phyloP scores from a whole-genome alignment of 768 basidiomycete genomes.

The Pisolithus microcarpus region DNA sequence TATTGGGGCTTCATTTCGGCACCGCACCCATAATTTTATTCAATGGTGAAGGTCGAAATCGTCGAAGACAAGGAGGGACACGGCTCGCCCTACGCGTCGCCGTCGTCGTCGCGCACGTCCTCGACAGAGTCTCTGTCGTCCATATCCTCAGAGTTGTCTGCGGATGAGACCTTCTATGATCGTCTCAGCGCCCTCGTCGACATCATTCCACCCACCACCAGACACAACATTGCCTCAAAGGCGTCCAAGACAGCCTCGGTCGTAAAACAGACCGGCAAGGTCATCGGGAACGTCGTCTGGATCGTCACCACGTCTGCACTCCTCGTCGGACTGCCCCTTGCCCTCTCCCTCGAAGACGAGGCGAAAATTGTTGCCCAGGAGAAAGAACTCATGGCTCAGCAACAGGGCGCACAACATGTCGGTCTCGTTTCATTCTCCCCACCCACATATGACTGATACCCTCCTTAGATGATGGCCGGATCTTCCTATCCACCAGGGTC shows the following conservation, averaged over 20 bases:
- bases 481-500: constrained; percentile 49
- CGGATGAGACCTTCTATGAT: constrained; percentile 81
- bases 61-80: constrained; percentile 72
- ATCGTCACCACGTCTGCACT: constrained; percentile 89
- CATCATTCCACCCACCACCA: constrained; percentile 89
- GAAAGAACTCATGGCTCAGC: constrained; percentile 88
- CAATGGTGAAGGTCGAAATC: constrained; percentile 92
- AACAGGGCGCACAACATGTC: constrained; percentile 88
- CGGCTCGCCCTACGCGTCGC: constrained; percentile 65
- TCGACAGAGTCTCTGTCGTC: constrained; percentile 72
- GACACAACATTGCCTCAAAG: constrained; percentile 62
- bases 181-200: constrained; percentile 88
- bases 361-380: constrained; percentile 91
- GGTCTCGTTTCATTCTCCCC: constrained; percentile 18
- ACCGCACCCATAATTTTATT: constrained; percentile 4
- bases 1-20: not conserved
- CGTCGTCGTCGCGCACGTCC: constrained; percentile 66
- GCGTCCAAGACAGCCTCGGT: constrained; percentile 55
- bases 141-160: constrained; percentile 60
- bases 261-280: constrained; percentile 58
- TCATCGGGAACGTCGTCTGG: constrained; percentile 89
- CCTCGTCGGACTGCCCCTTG: constrained; percentile 88
- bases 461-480: constrained; percentile 58
- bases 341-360: constrained; percentile 92
- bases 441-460: constrained; percentile 1